Percentiles rank a stretch among this genome's conserved stretches.
phyloP scores from a whole-genome alignment of 805 yeast species.

The Saturnispora dispora region DNA sequence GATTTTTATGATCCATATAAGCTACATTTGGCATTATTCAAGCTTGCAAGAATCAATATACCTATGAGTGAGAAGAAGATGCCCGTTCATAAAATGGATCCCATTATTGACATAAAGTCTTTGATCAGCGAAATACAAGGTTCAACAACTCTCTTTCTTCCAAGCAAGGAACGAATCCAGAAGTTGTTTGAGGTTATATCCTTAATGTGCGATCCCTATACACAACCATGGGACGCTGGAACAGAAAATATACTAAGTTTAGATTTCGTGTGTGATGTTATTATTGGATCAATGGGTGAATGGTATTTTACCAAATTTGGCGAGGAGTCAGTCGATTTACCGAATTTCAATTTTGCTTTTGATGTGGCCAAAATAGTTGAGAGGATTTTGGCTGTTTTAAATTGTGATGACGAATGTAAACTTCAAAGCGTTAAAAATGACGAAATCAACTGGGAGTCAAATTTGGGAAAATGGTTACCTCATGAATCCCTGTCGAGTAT shows the following conservation, averaged over 20 bases:
- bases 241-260: constrained; percentile 41
- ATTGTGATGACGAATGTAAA: constrained; percentile 35
- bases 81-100: constrained; percentile 5
- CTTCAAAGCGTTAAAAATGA: constrained; percentile 36
- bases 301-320: constrained; percentile 13
- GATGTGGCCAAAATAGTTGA: constrained; percentile 30
- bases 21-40: constrained; percentile 26
- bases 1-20: constrained; percentile 17
- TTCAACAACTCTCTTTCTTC: background rate
- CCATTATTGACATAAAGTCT: background rate
- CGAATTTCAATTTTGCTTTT: constrained; percentile 27
- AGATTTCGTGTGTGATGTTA: constrained; percentile 43
- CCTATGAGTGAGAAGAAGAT: constrained; percentile 8
- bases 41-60: constrained; percentile 19
- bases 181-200: constrained; percentile 26
- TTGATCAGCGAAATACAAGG: background rate
- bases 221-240: constrained; percentile 61
- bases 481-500: constrained; percentile 20
- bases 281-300: constrained; percentile 34
- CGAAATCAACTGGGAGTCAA: constrained; percentile 27
- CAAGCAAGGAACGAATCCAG: constrained; percentile 12
- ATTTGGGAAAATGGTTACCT: constrained; percentile 32
- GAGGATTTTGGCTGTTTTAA: constrained; percentile 28
- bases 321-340: constrained; percentile 25
- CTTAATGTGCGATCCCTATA: constrained; percentile 48